Percentiles rank a stretch among this genome's conserved stretches.
Evolutionary conservation across 371 early-diverging fungal genomes (phyloP).

Genomic region (Cokeromyces recurvatus): DNA sequence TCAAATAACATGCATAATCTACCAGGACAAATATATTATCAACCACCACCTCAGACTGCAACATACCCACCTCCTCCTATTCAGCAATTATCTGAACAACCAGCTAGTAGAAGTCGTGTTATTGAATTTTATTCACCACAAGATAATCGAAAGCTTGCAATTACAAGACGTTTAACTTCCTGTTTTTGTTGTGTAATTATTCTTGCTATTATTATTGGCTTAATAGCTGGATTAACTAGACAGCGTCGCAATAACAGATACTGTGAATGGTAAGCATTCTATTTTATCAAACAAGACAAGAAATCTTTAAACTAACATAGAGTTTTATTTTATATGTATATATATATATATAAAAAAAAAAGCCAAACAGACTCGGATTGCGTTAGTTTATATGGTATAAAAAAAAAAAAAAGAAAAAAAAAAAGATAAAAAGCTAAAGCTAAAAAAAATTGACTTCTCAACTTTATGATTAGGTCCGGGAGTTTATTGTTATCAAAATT

Average conservation of each 20-base stretch:
- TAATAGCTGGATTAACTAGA: conserved; percentile 5
- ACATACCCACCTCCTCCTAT: conserved; percentile 5
- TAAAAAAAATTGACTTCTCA: too few species aligned
- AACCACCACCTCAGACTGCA: conserved; percentile 5
- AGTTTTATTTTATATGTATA: too few species aligned
- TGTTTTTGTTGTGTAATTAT: conserved; percentile 2
- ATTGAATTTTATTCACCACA: conserved; percentile 6
- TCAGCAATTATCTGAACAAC: neutral
- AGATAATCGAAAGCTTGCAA: neutral
- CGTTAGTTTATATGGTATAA: conserved; percentile 6
- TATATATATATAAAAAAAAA: neutral
- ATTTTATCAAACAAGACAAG: neutral
- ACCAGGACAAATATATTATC: conserved; percentile 9
- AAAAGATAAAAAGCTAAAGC: too few species aligned
- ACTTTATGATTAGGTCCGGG: too few species aligned
- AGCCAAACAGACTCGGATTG: conserved; percentile 13
- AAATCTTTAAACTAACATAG: too few species aligned
- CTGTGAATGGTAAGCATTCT: conserved; percentile 13
- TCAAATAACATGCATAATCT: neutral
- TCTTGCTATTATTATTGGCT: conserved; percentile 1
- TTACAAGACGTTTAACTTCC: conserved; percentile 5
- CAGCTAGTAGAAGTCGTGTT: neutral
- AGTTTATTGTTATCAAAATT: neutral
- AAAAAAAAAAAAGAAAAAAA: too few species aligned
- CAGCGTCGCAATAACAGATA: neutral